Evolutionary conservation across 352 stramenopile genomes (phyloP).

Genomic region (Phytophthora melonis): DNA sequence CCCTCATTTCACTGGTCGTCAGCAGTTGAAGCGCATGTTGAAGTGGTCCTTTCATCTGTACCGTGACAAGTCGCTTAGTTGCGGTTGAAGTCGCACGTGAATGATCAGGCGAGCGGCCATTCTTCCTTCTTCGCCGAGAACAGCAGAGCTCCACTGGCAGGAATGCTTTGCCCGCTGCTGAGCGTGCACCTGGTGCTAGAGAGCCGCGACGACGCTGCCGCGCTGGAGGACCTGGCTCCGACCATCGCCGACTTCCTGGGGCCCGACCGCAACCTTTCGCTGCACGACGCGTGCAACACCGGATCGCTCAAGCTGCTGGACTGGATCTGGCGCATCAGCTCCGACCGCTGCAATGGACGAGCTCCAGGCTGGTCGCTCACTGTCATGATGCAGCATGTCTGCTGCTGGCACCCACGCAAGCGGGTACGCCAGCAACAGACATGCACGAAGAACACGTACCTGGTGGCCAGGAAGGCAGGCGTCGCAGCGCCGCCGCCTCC

Average conservation of each 20-base stretch:
- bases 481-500: too few species aligned
- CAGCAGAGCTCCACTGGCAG: background rate
- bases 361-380: constrained; percentile 13
- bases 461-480: too few species aligned
- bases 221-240: constrained; percentile 11
- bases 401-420: too few species aligned
- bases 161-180: constrained; percentile 8
- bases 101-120: constrained; percentile 5
- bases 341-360: background rate
- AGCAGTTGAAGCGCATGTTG: constrained; percentile 4
- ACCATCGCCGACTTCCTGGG: constrained; percentile 24
- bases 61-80: constrained; percentile 5
- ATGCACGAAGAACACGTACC: too few species aligned
- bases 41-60: background rate
- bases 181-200: constrained; percentile 16
- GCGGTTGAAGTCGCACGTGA: constrained; percentile 21
- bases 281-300: constrained; percentile 17
- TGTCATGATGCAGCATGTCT: too few species aligned
- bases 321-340: constrained; percentile 20
- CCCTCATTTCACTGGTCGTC: constrained; percentile 10
- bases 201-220: background rate
- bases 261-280: constrained; percentile 11
- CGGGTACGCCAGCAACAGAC: too few species aligned
- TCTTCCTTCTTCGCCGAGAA: constrained; percentile 11
- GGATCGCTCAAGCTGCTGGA: constrained; percentile 23